Conservation (phyloP, 345 rosid species). For the Eucalyptus globulus region DNA sequence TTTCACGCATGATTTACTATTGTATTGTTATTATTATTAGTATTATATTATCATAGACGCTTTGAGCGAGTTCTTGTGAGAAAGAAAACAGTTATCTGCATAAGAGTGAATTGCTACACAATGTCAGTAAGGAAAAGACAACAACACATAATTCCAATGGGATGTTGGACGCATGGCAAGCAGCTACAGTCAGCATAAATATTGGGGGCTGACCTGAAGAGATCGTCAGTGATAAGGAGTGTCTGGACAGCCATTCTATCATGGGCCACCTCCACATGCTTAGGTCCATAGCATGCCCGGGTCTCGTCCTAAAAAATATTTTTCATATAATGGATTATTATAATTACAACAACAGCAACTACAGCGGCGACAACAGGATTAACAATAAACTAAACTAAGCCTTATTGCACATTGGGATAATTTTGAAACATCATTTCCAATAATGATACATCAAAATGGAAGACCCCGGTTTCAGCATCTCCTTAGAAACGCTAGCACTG, state of each 20-base stretch:
- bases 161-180: not conserved
- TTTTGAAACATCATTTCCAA: not conserved
- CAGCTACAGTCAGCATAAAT: not conserved
- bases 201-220: constrained; percentile 55
- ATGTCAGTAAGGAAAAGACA: not conserved
- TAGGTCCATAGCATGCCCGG: constrained; percentile 97
- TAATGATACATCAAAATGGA: not conserved
- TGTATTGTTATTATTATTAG: not conserved
- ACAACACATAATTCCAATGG: not conserved
- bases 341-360: not conserved
- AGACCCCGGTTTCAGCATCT: not conserved
- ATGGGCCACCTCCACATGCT: constrained; percentile 95
- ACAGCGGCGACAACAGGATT: not conserved
- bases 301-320: constrained; percentile 35
- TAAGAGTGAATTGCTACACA: not conserved
- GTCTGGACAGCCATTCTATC: constrained; percentile 94
- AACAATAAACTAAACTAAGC: not conserved
- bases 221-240: constrained; percentile 86
- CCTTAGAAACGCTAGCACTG: not conserved
- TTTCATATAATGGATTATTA: not conserved
- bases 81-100: not conserved
- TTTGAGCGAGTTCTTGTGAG: not conserved
- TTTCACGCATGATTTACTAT: not conserved
- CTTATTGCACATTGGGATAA: not conserved
- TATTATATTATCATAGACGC: not conserved